Evolutionary conservation across 2,329 filamentous ascomycete genomes (phyloP), one percentile per base, ranked within the genome.

Genomic region (Fusarium oxysporum): DNA sequence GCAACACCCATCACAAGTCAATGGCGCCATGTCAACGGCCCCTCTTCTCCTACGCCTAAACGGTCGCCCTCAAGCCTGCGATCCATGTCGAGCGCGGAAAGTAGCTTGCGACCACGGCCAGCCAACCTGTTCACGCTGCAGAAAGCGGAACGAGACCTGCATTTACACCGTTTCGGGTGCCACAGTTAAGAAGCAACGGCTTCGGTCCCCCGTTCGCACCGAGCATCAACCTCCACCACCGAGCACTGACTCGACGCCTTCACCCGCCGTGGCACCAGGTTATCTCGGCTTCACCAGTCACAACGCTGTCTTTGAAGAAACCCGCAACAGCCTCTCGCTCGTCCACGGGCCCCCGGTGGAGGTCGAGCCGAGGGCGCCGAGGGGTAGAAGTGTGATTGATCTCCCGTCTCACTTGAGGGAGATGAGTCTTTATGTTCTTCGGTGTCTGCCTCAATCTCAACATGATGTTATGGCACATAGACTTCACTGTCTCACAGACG

Each of bases 211-310:
- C 6, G 50, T 28, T 6, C 54, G 30, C 19, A 21, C 25, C 51
- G 41, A 54, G 16, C 40, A 5, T 37, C 32, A 14, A 19, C 35
- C 23, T 37, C 32, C 7, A 30, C n/a, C 45, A 54, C 50, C 25
- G 3, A 60, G n/a, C 30, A 51, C n/a, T 17, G 65, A 44, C 30
- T 69, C 75, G 13, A 71, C 68, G 4, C 73, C 71, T n/a, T 67
- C 76, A 21, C 63, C 78, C 10, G 63, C 71, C 19, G 50, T 59
- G 7, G 61, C 71, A 3, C 62, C 75, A 19, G 85, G 84, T 3
- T 85, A 85, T 76, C 78, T 86, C n/a, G 84, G 84, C 59, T 84
- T 82, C 71, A 85, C 83, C 5, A 85, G 83, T 62, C 83, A 83
- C 68, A 82, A 78, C 53, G 78, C 80, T 19, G 82, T 85, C 28